Evolutionary conservation across 2,329 filamentous ascomycete species (phyloP).

Genomic region (Beauveria varroae): DNA sequence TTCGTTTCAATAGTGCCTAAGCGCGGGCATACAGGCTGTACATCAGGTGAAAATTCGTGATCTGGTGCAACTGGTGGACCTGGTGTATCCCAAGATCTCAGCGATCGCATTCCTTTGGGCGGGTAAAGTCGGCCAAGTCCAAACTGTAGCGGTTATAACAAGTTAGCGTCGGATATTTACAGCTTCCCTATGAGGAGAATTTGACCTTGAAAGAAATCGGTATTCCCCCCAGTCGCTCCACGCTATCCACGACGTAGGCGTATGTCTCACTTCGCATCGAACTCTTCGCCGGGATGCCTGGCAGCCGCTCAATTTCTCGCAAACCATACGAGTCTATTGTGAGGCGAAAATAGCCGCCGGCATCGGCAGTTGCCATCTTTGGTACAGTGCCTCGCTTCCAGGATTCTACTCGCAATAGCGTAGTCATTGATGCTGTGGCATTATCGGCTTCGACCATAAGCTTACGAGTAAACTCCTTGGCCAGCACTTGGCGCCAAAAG

Average conservation of each 20-base stretch:
- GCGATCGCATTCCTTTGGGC: neutral
- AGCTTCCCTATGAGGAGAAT: no score
- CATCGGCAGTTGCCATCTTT: neutral
- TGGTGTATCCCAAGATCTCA: constrained; percentile 5
- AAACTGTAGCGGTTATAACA: neutral
- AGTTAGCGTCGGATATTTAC: neutral
- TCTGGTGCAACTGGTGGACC: neutral
- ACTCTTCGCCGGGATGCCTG: neutral
- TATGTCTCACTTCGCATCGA: neutral
- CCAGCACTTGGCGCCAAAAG: constrained; percentile 3
- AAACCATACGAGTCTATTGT: neutral
- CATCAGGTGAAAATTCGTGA: neutral
- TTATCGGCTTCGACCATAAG: neutral
- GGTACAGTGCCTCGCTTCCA: neutral
- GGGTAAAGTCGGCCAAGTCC: constrained; percentile 5
- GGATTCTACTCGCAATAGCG: neutral
- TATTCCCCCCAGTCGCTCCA: neutral
- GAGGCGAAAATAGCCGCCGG: neutral
- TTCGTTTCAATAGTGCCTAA: constrained; percentile 4
- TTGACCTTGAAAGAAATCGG: constrained; percentile 1
- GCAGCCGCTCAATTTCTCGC: constrained; percentile 3
- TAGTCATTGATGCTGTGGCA: neutral
- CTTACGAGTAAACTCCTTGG: neutral
- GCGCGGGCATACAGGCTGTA: neutral
- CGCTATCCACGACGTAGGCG: neutral